Percentiles rank a stretch among this genome's conserved stretches.
phyloP scores from a whole-genome alignment of 352 stramenopile genomes.

The Phytopythium mirpurense region DNA sequence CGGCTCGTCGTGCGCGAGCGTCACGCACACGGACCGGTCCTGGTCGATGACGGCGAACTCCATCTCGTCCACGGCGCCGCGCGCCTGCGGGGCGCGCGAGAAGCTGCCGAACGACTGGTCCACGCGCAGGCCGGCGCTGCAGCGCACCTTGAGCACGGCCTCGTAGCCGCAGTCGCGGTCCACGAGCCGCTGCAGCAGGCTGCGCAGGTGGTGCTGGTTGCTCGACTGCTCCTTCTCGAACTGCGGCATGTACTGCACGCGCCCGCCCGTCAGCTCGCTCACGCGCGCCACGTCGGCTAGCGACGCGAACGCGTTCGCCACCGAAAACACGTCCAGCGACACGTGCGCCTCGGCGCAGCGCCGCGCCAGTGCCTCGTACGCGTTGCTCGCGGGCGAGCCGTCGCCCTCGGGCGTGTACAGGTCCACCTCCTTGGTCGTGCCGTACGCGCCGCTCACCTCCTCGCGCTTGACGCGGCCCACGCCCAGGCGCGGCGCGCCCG shows the following conservation, averaged over 20 bases:
- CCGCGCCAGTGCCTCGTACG: conserved; percentile 61
- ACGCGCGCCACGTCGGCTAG: conserved; percentile 75
- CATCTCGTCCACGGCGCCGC: conserved; percentile 76
- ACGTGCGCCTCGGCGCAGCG: conserved; percentile 76
- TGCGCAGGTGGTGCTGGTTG: conserved; percentile 76
- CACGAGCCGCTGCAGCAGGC: conserved; percentile 63
- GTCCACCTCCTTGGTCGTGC: conserved; percentile 82
- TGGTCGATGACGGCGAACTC: conserved; percentile 87
- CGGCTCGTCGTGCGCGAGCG: conserved; percentile 85
- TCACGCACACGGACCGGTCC: conserved; percentile 81
- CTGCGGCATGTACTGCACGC: conserved; percentile 82
- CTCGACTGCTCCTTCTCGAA: conserved; percentile 83
- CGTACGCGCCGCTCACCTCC: conserved; percentile 75
- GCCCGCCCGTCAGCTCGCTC: conserved; percentile 81
- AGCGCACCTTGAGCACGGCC: conserved; percentile 87
- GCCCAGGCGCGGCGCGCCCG: conserved; percentile 65
- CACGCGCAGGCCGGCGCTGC: conserved; percentile 75
- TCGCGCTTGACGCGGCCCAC: conserved; percentile 75
- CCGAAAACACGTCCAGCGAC: conserved; percentile 82
- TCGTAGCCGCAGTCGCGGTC: conserved; percentile 79
- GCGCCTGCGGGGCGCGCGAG: conserved; percentile 30
- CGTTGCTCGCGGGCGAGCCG: conserved; percentile 22
- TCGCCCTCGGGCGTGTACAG: conserved; percentile 70
- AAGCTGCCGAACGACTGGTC: conserved; percentile 85
- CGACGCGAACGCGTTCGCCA: conserved; percentile 80